A percentile compares a stretch with the other conserved stretches of the same genome.
Evolutionary conservation across 352 stramenopile species (phyloP).

Genomic region (Phytophthora palmivora): DNA sequence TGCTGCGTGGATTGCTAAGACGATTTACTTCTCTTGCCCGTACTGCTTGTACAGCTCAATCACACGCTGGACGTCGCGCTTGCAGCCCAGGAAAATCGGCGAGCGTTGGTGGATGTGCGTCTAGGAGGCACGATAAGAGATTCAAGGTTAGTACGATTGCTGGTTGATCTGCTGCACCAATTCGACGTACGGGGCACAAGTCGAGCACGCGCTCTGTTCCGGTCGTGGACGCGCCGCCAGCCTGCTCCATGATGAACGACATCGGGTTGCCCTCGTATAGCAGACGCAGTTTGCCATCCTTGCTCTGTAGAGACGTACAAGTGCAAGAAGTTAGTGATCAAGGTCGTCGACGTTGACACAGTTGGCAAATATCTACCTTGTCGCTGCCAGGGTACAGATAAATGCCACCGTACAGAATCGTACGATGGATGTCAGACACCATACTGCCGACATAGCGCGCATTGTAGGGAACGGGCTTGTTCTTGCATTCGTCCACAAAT

Average conservation of each 20-base stretch:
- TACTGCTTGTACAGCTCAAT: slow-evolving; percentile 74
- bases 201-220: slow-evolving; percentile 94
- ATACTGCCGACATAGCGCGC: slow-evolving; percentile 98
- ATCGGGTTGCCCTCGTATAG: slow-evolving; percentile 99
- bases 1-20: slow-evolving; percentile 1
- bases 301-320: slow-evolving; percentile 39
- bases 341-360: slow-evolving; percentile 15
- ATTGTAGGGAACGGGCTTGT: slow-evolving; percentile 81
- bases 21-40: slow-evolving; percentile 25
- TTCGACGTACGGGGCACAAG: slow-evolving; percentile 82
- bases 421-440: slow-evolving; percentile 99
- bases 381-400: slow-evolving; percentile 97
- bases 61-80: slow-evolving; percentile 83
- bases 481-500: slow-evolving; percentile 90
- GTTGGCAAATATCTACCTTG: slow-evolving; percentile 64
- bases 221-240: slow-evolving; percentile 95
- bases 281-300: slow-evolving; percentile 95
- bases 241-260: slow-evolving; percentile 98
- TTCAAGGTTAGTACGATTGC: slow-evolving; percentile 9
- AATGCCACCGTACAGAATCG: slow-evolving; percentile 97
- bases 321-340: slow-evolving; percentile 2
- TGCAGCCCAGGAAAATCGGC: slow-evolving; percentile 96
- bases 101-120: slow-evolving; percentile 97
- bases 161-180: slow-evolving; percentile 14
- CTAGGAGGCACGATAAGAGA: slow-evolving; percentile 29